Evolutionary conservation across 331 rosid species (phyloP).

Genomic region (Malus hybrid): DNA sequence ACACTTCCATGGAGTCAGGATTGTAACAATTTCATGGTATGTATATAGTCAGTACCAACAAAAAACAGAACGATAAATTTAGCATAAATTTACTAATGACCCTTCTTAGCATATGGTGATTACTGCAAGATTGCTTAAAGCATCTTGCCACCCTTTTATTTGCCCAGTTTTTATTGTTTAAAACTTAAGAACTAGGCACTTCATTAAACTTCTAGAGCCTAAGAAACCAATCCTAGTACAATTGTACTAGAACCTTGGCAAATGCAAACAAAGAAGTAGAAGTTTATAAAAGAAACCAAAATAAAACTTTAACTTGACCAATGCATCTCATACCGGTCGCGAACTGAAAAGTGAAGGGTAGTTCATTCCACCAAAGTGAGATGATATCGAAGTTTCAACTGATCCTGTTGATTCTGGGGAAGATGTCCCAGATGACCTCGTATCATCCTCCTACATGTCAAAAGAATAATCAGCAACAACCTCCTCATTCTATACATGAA

Average conservation of each 20-base stretch:
- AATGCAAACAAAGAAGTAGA: not conserved
- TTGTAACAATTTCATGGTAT: not conserved
- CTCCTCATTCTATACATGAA: not conserved
- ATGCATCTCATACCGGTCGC: conserved; percentile 51
- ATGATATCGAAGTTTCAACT: conserved; percentile 95
- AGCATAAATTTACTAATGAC: too few species aligned
- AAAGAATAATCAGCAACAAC: conserved; percentile 8
- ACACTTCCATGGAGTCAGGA: not conserved
- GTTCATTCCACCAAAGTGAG: conserved; percentile 97
- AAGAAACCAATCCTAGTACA: not conserved
- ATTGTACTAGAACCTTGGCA: not conserved
- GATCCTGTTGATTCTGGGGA: conserved; percentile 99
- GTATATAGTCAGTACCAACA: not conserved
- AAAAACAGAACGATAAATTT: not conserved
- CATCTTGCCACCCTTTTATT: not conserved
- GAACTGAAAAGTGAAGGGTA: conserved; percentile 98
- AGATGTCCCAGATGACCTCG: conserved; percentile 78
- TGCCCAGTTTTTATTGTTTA: not conserved
- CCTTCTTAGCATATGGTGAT: too few species aligned
- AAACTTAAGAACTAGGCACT: not conserved
- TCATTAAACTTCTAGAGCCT: not conserved
- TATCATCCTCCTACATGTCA: conserved; percentile 80
- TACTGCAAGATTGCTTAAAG: too few species aligned
- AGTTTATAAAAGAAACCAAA: not conserved
- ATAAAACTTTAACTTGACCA: not conserved